Base-by-base conservation (phyloP, 192 early-diverging fungal genomes). In the Linnemannia hyalina region DNA sequence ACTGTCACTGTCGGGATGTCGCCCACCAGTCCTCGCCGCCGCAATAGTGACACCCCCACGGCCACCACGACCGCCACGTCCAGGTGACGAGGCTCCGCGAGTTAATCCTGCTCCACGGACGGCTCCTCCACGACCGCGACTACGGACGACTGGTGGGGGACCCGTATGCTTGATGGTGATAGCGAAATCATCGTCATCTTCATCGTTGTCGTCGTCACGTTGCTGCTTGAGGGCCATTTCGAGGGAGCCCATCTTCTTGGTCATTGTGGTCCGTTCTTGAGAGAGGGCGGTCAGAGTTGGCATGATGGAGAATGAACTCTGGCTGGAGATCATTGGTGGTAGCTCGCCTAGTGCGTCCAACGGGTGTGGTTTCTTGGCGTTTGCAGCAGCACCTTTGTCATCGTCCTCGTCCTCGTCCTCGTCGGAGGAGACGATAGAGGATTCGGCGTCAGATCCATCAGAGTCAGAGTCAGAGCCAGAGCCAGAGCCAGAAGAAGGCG, bases 241-340 rank as follows among this genome's bases (percentile, higher is more conserved):
- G 16, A 57, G 55, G n/a, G 55, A 57, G n/a, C 55, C 55, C 55
- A 57, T 57, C 55, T 57, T 57, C 55, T 57, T 57, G 55, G 55
- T 57, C 55, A 26, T 57, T 10, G n/a, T 29, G 60, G 8, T 32
- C 11, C 60, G 60, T 32, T 32, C 60, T 8, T 65, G 60, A 13
- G 26, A 29, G 29, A 65, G 29, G 13, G 60, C 9, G 11, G 26
- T 65, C 13, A 65, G 26, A 29, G 60, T 65, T 10, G 60, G 60
- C 60, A 32, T 65, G 60, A 29, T 65, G 26, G 26, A 10, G 13
- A 65, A 26, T 0, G 29, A 32, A 29, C 60, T 57, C 55, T 57
- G 55, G 7, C n/a, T 57, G 6, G 55, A 23, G n/a, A 57, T 26
- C n/a, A 57, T 26, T 23, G 26, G 6, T 6, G 55, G 55, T 10